Base-by-base conservation (phyloP, 2,329 filamentous ascomycete genomes). In the Epichloe uncinata region DNA sequence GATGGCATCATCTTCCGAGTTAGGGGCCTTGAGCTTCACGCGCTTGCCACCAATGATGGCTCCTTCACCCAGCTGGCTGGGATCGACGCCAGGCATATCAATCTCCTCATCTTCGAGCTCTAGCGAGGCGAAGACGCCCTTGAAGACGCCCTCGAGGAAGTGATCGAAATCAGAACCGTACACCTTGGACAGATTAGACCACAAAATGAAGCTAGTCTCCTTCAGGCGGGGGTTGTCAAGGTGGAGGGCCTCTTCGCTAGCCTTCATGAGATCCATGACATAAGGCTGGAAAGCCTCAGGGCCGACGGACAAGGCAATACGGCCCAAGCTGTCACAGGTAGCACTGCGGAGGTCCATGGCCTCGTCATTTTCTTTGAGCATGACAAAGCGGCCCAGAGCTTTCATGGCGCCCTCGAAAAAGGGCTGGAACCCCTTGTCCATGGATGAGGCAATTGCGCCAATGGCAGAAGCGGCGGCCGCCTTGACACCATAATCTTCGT, bases 181-280 rank as follows among this genome's bases (percentile, higher is more conserved):
- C 9, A 97, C 88, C 72, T 94, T 94, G 54, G 91, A 85, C 63
- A 98, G 82, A 40, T 87, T 88, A 56, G 87, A 89, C 91, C 93
- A 98, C 49, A 98, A 77, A 54, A 97, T 94, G 71, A 95, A 98
- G 65, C 88, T 95, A 54, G 89, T 96, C 73, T 98, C 93, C 67
- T 89, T 87, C 47, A 97, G 81, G 51, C 90, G 81, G 41, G 90
- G 86, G 70, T 96, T 90, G 59, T 88, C 90, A 3, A 98, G 81
- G 58, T 85, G 75, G 2, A 97, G 76, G 50, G 86, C 90, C 68
- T 96, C 90, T 69, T 96, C 90, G 57, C 87, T 95, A 13, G 91
- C 85, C 60, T 84, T 78, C 86, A 98, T 95, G 52, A 97, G 75
- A 41, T 88, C 87, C 62, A 85, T 76, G 36, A 97, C 90, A 63